phyloP scores from a whole-genome alignment of 768 basidiomycete genomes.

The Paxillus ammoniavirescens region DNA sequence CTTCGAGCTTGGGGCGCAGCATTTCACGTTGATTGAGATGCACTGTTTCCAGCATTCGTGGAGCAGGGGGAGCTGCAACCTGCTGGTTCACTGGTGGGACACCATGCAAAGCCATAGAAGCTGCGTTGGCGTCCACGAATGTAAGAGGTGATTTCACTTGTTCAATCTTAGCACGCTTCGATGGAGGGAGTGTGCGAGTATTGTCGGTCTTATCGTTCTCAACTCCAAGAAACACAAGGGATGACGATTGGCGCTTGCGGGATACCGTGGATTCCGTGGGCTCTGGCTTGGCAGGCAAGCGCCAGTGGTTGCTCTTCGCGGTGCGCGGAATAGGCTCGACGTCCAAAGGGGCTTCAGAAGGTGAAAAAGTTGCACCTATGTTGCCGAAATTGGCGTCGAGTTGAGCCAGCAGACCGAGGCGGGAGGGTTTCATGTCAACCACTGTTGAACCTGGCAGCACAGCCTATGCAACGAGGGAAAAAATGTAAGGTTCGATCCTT shows the following conservation, averaged over 20 bases:
- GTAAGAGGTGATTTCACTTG: conserved; percentile 26
- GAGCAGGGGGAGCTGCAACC: background rate
- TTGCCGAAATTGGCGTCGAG: conserved; percentile 2
- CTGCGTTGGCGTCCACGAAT: conserved; percentile 17
- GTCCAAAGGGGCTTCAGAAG: background rate
- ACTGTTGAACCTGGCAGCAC: background rate
- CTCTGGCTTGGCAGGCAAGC: conserved; percentile 28
- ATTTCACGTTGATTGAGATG: too few relatives aligned
- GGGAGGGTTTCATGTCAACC: background rate
- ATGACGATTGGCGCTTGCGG: conserved; percentile 38
- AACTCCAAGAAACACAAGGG: conserved; percentile 17
- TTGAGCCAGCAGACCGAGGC: background rate
- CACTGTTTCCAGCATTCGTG: background rate
- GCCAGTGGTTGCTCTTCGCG: background rate
- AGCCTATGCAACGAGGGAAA: background rate
- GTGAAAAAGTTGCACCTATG: too few relatives aligned
- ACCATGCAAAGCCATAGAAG: background rate
- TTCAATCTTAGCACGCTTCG: conserved; percentile 28
- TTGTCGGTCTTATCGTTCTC: conserved; percentile 1
- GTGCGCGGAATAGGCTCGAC: background rate
- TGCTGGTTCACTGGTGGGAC: background rate
- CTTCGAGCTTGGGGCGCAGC: background rate
- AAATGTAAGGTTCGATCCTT: background rate
- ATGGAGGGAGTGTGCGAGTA: background rate
- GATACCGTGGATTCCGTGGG: conserved; percentile 29